Conservation (phyloP, 306 rosid genomes). For the Dryas alaskensis region DNA sequence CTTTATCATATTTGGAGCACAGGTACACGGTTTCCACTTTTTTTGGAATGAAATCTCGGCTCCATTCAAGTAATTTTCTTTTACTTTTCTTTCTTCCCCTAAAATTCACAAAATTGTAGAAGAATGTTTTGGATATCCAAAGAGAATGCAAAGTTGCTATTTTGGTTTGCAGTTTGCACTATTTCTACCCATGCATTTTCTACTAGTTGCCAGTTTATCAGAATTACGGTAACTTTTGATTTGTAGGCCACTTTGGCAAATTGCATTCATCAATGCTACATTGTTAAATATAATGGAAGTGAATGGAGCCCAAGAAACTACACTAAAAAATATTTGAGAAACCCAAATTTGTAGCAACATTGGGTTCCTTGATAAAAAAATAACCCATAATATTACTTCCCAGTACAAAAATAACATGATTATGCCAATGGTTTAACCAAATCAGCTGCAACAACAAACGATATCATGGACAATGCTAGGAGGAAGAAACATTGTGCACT, state of each 20-base stretch:
- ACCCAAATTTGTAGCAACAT: background rate
- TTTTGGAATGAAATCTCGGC: constrained; percentile 11
- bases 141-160: background rate
- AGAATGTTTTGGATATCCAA: background rate
- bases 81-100: background rate
- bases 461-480: background rate
- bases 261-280: background rate
- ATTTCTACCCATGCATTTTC: background rate
- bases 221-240: background rate
- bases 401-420: constrained; percentile 4
- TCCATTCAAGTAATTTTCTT: background rate
- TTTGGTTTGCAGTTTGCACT: background rate
- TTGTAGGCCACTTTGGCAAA: background rate
- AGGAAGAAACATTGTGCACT: constrained; percentile 37
- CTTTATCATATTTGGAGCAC: background rate
- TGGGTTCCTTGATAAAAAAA: background rate
- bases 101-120: constrained; percentile 2
- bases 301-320: background rate
- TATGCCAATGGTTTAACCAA: background rate
- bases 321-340: background rate
- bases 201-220: background rate
- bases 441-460: background rate
- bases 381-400: constrained; percentile 17
- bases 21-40: constrained; percentile 9
- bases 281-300: background rate